Base-by-base conservation (phyloP, 2,329 filamentous ascomycete genomes). In the Fusarium sublunatum region DNA sequence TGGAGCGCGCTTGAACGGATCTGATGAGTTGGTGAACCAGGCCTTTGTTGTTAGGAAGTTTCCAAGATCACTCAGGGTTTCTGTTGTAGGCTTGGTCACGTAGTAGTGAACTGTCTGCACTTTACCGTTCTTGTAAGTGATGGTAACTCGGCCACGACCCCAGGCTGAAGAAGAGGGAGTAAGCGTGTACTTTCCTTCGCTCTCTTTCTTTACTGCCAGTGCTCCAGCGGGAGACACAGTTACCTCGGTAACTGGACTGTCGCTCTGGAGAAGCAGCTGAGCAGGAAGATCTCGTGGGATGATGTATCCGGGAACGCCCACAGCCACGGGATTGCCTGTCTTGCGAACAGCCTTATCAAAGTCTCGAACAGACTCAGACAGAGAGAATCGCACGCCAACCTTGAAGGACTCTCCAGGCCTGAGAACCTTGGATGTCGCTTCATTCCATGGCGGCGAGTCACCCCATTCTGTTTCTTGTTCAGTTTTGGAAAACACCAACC, bases 401-500 rank as follows among this genome's bases (percentile, higher is more conserved):
- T 79, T 78, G 12, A 83, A 58, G 0, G 75, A 74, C 58, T 83
- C 73, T 0, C 81, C 82, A 0, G 83, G 68, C 13, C 74, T 56
- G 5, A 88, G 66, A 0, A 69, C 75, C 41, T 73, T 74, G 0
- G 84, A 84, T 0, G 82, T 82, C 0, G 84, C 78, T 3, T 71
- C 35, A 63, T 88, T 88, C 86, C 86, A 88, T 0, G 85, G 84
- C 3, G 75, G 68, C 1, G 72, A 74, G 1, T 53, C 67, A 1
- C 74, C 77, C 86, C 85, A 88, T 64, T 88, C 84, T 0, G 80
- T 80, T 57, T 86, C 81, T 0, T 82, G 82, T 73, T 80, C 87
- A 0, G 84, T 84, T 52, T 80, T 77, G 11, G 78, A 81, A 47
- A 84, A 76, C 0, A 82, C 78, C 63, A 86, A 82, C 84, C 84